Percentiles rank a stretch among this genome's conserved stretches.
phyloP scores from a whole-genome alignment of 768 basidiomycete genomes.

The Pleurotus ostreatus region DNA sequence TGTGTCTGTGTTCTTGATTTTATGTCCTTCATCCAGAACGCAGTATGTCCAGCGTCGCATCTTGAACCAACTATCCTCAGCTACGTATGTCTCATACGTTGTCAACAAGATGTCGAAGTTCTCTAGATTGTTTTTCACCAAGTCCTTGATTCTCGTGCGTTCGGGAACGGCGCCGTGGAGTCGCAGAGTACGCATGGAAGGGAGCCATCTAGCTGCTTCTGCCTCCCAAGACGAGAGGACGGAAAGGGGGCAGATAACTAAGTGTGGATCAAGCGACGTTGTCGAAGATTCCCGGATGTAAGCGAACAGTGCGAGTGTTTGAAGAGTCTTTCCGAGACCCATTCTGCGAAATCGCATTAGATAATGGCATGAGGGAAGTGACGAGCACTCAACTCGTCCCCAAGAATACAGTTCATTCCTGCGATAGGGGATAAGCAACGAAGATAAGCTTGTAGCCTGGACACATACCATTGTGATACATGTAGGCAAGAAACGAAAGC shows the following conservation, averaged over 20 bases:
- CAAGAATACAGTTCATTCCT: conserved; percentile 71
- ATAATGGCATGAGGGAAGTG: too few species aligned
- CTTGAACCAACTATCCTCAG: conserved; percentile 61
- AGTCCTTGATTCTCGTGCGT: conserved; percentile 50
- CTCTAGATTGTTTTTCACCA: conserved; percentile 34
- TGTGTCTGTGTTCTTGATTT: conserved; percentile 66
- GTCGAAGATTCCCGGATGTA: conserved; percentile 54
- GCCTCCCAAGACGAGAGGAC: conserved; percentile 58
- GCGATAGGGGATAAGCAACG: not conserved
- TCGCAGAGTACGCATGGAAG: conserved; percentile 47
- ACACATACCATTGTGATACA: conserved; percentile 60
- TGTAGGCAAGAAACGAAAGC: conserved; percentile 58
- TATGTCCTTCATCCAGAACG: conserved; percentile 66
- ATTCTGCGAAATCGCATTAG: conserved; percentile 31
- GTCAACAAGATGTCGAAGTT: conserved; percentile 55
- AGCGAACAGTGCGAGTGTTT: conserved; percentile 65
- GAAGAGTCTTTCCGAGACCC: conserved; percentile 65
- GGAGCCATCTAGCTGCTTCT: conserved; percentile 53
- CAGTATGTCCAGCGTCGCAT: conserved; percentile 51
- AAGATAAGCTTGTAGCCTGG: too few species aligned
- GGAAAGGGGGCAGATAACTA: conserved; percentile 71
- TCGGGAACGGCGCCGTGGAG: conserved; percentile 57
- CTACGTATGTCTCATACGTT: conserved; percentile 63
- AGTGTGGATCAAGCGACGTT: conserved; percentile 51
- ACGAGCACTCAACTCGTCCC: conserved; percentile 48